These are phyloP conservation scores for Scytalidium sp. DNA, from an alignment of 2,329 filamentous ascomycete genomes.

Conservation along the genomic window DNA sequence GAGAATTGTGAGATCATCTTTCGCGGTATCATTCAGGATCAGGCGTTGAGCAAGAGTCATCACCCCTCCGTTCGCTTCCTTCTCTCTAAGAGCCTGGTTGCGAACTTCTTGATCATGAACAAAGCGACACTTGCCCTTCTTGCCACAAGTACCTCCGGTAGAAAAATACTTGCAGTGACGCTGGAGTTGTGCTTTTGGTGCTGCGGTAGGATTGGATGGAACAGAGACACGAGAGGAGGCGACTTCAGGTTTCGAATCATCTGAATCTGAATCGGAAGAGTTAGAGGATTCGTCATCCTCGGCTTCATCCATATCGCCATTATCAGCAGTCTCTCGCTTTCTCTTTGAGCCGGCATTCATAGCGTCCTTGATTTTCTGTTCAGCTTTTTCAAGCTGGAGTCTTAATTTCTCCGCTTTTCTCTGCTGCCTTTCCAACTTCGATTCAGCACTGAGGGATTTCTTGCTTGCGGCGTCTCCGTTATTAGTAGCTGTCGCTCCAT, in stretches of 20 bases:
- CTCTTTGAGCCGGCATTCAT: conserved; percentile 57
- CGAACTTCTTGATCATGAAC: conserved; percentile 63
- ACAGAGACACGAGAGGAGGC: conserved; percentile 43
- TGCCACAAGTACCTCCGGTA: conserved; percentile 65
- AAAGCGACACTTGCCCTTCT: conserved; percentile 74
- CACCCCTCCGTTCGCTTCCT: conserved; percentile 61
- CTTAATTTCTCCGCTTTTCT: conserved; percentile 59
- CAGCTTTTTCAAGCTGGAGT: conserved; percentile 65
- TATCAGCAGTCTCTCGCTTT: conserved; percentile 65
- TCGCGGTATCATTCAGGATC: conserved; percentile 64
- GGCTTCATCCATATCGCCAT: conserved; percentile 58
- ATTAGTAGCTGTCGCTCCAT: conserved; percentile 59
- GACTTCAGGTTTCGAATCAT: conserved; percentile 58
- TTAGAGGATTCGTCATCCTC: conserved; percentile 25
- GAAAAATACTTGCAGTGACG: conserved; percentile 71
- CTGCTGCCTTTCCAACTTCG: conserved; percentile 52
- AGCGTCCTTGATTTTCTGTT: conserved; percentile 38
- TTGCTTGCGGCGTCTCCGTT: conserved; percentile 40
- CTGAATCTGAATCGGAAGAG: conserved; percentile 42
- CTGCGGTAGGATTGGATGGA: conserved; percentile 34
- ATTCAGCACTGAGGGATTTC: conserved; percentile 29
- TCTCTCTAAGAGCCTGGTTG: conserved; percentile 60
- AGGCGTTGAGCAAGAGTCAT: conserved; percentile 65
- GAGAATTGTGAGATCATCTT: conserved; percentile 64
- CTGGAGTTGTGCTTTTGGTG: conserved; percentile 56